Base-by-base conservation (phyloP, 192 early-diverging fungal species). In the Geranomyces variabilis region DNA sequence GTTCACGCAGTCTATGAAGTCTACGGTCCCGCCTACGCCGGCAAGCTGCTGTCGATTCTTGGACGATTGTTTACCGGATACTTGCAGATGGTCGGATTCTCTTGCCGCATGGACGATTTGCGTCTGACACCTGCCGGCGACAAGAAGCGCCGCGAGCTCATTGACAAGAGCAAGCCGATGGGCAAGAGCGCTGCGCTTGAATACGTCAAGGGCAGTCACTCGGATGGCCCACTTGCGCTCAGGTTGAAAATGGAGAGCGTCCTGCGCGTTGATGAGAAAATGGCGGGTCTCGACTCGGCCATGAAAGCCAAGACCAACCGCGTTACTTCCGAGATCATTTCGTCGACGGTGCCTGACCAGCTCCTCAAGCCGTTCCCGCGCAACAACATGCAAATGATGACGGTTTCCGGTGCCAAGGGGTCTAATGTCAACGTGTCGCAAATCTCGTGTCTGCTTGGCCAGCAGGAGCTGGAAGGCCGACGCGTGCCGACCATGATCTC, bases 371-470 rank as follows among this genome's bases (percentile, higher is more conserved):
- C 83, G 36, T 99, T 99, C 90, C 98, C 98, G 28, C 76, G 87
- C 64, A 99, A 99, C 81, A 94, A 96, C 82, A 97, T 99, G 96
- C 94, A 96, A 83, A 88, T 95, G 76, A 99, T 99, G 98, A 96
- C 93, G 1, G 90, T 94, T 45, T 95, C 96, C 55, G 98, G 98
- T 71, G 96, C 98, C 72, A 99, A 99, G 80, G 98, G 98, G 48
- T 93, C 90, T 21, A 89, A 88, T 65, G 92, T 98, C 66, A 99
- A 99, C 77, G 90, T 94, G 29, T 92, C 92, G 12, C 98, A 99
- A 79, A 99, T 99, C 80, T 95, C 96, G 10, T 97, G 95, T 85
- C 83, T 92, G 62, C 85, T 99, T 45, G 96, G 98, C 69, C 98
- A 99, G 79, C 96, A 98, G 82, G 93, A 95, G 75, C 84, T 99